These are phyloP conservation scores for Pyracantha coccinea DNA, from an alignment of 331 rosid genomes.

Conservation along the genomic window DNA sequence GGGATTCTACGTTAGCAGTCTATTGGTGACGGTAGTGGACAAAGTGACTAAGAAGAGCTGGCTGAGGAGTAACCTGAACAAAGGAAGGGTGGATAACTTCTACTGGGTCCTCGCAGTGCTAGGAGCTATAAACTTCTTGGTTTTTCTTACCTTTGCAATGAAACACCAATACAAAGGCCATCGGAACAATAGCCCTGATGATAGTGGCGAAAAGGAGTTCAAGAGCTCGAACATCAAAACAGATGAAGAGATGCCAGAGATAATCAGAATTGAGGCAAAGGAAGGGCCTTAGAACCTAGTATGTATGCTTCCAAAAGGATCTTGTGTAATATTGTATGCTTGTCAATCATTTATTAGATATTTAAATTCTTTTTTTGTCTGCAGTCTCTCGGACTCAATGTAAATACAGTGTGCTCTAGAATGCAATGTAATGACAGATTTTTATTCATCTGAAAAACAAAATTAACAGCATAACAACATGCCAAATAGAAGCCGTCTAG, in stretches of 20 bases:
- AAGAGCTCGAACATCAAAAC: constrained; percentile 31
- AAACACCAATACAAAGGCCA: constrained; percentile 73
- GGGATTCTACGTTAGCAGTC: constrained; percentile 88
- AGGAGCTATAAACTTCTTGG: constrained; percentile 47
- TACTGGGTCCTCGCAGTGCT: constrained; percentile 73
- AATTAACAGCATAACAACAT: background rate
- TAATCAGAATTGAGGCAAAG: constrained; percentile 24
- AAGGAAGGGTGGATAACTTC: constrained; percentile 54
- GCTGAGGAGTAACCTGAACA: constrained; percentile 67
- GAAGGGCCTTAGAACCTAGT: constrained; percentile 50
- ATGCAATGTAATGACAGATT: background rate
- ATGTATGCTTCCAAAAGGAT: background rate
- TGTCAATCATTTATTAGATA: background rate
- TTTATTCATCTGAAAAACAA: background rate
- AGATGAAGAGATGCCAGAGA: constrained; percentile 27
- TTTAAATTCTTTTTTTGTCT: background rate
- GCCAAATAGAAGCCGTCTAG: constrained; percentile 8
- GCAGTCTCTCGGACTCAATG: background rate
- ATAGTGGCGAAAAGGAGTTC: constrained; percentile 39
- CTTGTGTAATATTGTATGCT: constrained; percentile 6
- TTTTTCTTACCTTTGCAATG: constrained; percentile 54
- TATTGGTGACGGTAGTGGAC: constrained; percentile 68
- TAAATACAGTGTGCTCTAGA: background rate
- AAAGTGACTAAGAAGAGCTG: constrained; percentile 55
- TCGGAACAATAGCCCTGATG: constrained; percentile 15